Evolutionary conservation across 2,329 filamentous ascomycete species (phyloP), one percentile per base, ranked within the genome.

Genomic region (Trichoderma atrobrunneum): DNA sequence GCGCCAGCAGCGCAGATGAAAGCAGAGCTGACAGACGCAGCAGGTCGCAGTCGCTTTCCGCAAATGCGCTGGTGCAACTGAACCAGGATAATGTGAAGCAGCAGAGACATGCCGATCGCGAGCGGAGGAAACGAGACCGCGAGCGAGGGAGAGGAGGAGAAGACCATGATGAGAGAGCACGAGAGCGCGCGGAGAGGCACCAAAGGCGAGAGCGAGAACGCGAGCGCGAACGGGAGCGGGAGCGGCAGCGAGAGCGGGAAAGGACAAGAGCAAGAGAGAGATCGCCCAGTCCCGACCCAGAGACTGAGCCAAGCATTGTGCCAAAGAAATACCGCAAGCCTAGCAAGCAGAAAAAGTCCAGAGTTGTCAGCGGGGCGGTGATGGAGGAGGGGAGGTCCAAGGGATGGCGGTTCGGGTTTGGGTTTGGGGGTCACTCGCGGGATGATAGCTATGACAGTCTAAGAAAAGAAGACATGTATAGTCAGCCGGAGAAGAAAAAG

Each of bases 301-400:
- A 75, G 26, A 69, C 54, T 7, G 73, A 70, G 24, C 79, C 82
- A 12, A 43, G 24, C 16, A 70, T 70, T 36, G 57, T 59, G n/a
- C 66, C 66, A 11, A 70, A 79, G 81, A 54, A 83, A 76, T 74
- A 80, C 79, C 16, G 78, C 78, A 67, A 81, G 82, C 64, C 80
- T 80, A 51, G 57, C 54, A 59, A 59, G n/a, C 66, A 70, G 56
- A 86, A 85, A 74, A 88, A 89, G 77, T 86, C 85, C 71, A 84
- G 92, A 73, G 85, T 92, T n/a, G 90, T 92, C 24, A 93, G 91
- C 74, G 91, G 91, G 24, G 90, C 90, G 0, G 82, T 91, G 21
- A 83, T 92, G 75, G 92, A 93, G 77, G 91, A 93, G 79, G 91
- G 91, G 0, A 81, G 83, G n/a, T 81, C 80, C 7, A 78, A 75